Base-by-base conservation (phyloP, 106 monocot genomes). In the Phalaenopsis aphrodite region DNA sequence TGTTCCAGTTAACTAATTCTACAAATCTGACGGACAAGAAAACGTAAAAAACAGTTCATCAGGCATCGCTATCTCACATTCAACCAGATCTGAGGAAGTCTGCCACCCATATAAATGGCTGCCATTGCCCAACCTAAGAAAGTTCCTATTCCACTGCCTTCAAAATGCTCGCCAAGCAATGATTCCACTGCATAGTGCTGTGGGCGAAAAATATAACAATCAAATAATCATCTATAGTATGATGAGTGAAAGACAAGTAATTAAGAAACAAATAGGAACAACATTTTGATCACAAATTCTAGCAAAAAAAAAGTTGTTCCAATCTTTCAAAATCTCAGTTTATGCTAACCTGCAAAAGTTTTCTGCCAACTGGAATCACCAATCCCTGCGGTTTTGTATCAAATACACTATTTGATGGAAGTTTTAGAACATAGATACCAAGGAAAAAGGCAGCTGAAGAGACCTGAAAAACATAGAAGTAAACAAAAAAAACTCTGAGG, bases 71-170 rank as follows among this genome's bases (percentile, higher is more conserved):
- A 64, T 64, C 64, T 64, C 23, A 64, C 64, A 64, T 64, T 64
- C 78, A 93, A 87, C 41, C 57, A 90, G 58, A 96, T 96, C 43
- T 96, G 96, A 23, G 93, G 93, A 81, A 96, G 90, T 57, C 96
- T 84, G 55, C 91, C 96, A 5, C 93, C 93, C 91, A 96, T 88
- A 78, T 96, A 96, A 72, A 88, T 86, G 77, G 77, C 84, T 19
- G 96, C 85, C 96, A 96, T 96, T 68, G 88, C 91, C 93, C 96
- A 96, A n/a, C 96, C 93, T 75, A 96, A 88, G 5, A 84, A 72
- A 39, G 10, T 92, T 81, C 90, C 96, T 57, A 86, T 82, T 72
- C 65, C 84, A 81, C 83, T 90, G 30, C 83, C 84, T 55, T 56
- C 88, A 56, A 81, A 55, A 78, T 57, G 71, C 66, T 83, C 56